Base-by-base conservation (phyloP, 2,329 filamentous ascomycete genomes). In the Trichoderma atrobrunneum region DNA sequence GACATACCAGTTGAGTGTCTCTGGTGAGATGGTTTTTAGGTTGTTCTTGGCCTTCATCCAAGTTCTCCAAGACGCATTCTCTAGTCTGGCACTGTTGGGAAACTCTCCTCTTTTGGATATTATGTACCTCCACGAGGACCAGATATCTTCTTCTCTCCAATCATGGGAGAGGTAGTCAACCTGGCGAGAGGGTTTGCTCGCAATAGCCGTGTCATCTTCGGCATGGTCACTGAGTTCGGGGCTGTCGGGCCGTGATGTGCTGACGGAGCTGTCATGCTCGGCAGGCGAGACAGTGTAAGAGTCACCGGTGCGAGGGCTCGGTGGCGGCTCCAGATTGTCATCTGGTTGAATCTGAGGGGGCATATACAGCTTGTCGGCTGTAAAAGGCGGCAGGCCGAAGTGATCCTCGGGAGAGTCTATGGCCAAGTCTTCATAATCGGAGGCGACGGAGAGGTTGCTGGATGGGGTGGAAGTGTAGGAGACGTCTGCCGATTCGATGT, bases 31-130 rank as follows among this genome's bases (percentile, higher is more conserved):
- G 0, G 95, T 98, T 79, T 90, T 91, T 63, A 98, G 85, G 54
- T 92, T 90, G 81, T 97, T 92, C 82, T 97, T 97, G 63, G 92
- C 88, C 82, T 98, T 98, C 80, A 93, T 92, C 96, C 96, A 98
- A 1, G 94, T 96, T 79, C 96, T 89, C 96, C 96, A 99, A 0
- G 94, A 97, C 3, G 96, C 96, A 81, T 99, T 98, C 81, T 98
- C 96, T 34, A 98, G 83, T 64, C 96, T 87, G 39, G 91, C 91
- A 43, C 92, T 89, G 80, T 98, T 95, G 76, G 89, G 90, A 75
- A 97, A 97, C 68, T 93, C 88, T 73, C 90, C 90, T 77, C 92
- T 87, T 77, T 93, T 92, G 32, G 92, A 91, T 18, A 95, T 90
- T 76, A 98, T 93, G 79, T 97, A 96, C 79, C 94, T 91, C 96